A percentile compares a stretch with the other conserved stretches of the same genome.
phyloP scores from a whole-genome alignment of 1,139 yeast species.

The Ogataea hybrid region DNA sequence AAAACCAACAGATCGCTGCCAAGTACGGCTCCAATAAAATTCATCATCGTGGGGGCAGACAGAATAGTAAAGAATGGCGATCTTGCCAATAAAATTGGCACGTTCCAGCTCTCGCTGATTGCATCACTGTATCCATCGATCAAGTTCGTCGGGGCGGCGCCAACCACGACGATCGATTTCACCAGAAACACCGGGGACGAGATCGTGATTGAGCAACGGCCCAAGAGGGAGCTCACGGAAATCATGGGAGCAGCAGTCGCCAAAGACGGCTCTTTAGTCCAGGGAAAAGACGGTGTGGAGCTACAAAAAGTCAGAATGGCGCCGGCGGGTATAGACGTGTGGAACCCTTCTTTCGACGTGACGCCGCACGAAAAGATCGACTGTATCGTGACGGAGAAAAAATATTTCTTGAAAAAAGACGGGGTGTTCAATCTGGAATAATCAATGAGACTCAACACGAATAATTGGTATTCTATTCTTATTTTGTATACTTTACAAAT shows the following conservation, averaged over 20 bases:
- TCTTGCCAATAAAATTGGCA: constrained; percentile 97
- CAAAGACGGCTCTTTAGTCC: constrained; percentile 27
- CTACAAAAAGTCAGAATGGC: constrained; percentile 70
- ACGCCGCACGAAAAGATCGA: constrained; percentile 83
- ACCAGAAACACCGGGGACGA: constrained; percentile 64
- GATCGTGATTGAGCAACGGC: constrained; percentile 86
- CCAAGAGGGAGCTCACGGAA: constrained; percentile 72
- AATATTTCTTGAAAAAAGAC: constrained; percentile 46
- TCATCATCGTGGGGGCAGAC: constrained; percentile 98
- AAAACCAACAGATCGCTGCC: constrained; percentile 24
- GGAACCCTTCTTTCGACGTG: constrained; percentile 97
- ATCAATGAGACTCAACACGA: background rate
- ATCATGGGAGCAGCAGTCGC: constrained; percentile 64
- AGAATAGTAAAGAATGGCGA: constrained; percentile 91
- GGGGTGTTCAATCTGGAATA: constrained; percentile 46
- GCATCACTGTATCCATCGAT: constrained; percentile 52
- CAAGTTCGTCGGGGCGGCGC: constrained; percentile 92
- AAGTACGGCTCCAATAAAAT: constrained; percentile 61
- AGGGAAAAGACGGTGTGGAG: constrained; percentile 21
- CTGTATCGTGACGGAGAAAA: constrained; percentile 82
- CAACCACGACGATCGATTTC: constrained; percentile 83
- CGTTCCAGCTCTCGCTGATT: constrained; percentile 80
- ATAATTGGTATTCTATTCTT: constrained; percentile 1
- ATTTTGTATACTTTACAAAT: constrained; percentile 3
- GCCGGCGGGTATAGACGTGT: constrained; percentile 79